Evolutionary conservation across 2,329 filamentous ascomycete species (phyloP).

Genomic region (Lachnellula occidentalis): DNA sequence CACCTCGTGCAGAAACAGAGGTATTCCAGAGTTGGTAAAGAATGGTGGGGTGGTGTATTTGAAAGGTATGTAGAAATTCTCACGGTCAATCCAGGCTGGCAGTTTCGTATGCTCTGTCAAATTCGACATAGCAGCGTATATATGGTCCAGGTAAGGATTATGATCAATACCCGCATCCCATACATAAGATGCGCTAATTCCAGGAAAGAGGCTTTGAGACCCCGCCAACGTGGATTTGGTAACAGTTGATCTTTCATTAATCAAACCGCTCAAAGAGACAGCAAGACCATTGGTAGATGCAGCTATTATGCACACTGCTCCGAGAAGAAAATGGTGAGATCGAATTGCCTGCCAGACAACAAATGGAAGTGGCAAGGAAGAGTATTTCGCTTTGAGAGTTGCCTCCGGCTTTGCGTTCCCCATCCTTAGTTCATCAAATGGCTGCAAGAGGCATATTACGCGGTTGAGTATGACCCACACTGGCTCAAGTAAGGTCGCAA

Average conservation of each 20-base stretch:
- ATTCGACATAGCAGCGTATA: no score
- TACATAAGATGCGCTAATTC: no score
- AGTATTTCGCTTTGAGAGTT: constrained; percentile 43
- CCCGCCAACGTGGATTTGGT: constrained; percentile 2
- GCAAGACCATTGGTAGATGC: constrained; percentile 49
- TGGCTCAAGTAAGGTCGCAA: constrained; percentile 52
- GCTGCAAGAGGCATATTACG: constrained; percentile 47
- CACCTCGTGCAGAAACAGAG: no score
- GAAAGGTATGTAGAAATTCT: no score
- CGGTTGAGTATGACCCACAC: constrained; percentile 52
- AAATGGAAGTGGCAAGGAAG: constrained; percentile 50
- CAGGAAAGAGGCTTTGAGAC: background rate
- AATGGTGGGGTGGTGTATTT: no score
- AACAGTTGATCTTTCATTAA: constrained; percentile 34
- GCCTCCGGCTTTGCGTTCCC: constrained; percentile 35
- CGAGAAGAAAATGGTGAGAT: constrained; percentile 42
- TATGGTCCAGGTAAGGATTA: no score
- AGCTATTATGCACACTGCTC: constrained; percentile 41
- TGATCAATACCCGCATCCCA: no score
- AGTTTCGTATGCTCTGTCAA: no score
- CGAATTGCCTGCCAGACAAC: constrained; percentile 40
- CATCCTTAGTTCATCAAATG: constrained; percentile 43
- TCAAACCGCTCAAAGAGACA: constrained; percentile 45
- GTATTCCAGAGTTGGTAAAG: no score
- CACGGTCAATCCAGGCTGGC: no score